phyloP scores from a whole-genome alignment of 2,329 filamentous ascomycete species.

The Madurella mycetomatis region DNA sequence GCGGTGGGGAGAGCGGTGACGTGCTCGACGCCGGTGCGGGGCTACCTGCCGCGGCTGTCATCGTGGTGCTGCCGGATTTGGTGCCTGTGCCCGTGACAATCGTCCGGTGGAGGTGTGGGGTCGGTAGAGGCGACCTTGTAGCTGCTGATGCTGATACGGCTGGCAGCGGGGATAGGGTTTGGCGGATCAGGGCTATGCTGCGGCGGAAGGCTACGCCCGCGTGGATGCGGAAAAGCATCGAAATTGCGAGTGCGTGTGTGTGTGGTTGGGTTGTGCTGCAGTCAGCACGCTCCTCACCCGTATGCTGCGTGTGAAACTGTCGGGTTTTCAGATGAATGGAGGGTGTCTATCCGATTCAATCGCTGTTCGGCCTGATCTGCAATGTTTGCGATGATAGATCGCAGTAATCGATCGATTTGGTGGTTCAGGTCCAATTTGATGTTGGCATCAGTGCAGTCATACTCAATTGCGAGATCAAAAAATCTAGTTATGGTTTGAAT shows the following conservation, averaged over 20 bases:
- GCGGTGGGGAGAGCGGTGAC: conserved; percentile 18
- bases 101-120: not conserved
- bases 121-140: not conserved
- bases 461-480: not conserved
- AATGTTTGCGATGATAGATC: not conserved
- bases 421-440: not conserved
- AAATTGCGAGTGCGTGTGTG: not conserved
- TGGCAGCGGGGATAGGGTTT: not conserved
- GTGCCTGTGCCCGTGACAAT: not conserved
- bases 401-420: not conserved
- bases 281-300: not conserved
- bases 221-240: conserved; percentile 13
- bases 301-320: not conserved
- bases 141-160: not conserved
- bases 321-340: not conserved
- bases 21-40: conserved; percentile 22
- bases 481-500: not conserved
- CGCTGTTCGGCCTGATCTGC: not conserved
- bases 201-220: not conserved
- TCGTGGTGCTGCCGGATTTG: conserved; percentile 1
- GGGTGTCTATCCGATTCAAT: not conserved
- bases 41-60: not conserved
- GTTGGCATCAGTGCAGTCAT: not conserved
- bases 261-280: not conserved
- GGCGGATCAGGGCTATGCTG: not conserved